Evolutionary conservation across 2,329 filamentous ascomycete species (phyloP).

Genomic region (Colletotrichum sidae): DNA sequence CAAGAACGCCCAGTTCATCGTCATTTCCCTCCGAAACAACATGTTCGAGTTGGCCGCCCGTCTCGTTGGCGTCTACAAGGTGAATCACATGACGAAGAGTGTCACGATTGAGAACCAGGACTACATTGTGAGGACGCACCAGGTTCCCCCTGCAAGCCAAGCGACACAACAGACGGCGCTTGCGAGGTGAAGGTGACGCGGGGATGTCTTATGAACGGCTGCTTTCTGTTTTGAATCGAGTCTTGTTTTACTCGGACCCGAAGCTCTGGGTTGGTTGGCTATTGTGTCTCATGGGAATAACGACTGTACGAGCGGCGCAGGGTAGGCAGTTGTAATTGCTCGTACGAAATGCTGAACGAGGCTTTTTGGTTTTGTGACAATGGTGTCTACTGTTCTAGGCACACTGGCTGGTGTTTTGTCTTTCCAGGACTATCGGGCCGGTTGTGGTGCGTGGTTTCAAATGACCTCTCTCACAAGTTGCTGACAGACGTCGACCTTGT

Average conservation of each 20-base stretch:
- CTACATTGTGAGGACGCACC: constrained; percentile 67
- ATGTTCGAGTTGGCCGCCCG: constrained; percentile 99
- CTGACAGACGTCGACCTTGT: no score
- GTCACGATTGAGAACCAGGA: constrained; percentile 89
- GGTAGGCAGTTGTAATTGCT: constrained; percentile 32
- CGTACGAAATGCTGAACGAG: constrained; percentile 11
- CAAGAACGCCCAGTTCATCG: constrained; percentile 99
- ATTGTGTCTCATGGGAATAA: constrained; percentile 35
- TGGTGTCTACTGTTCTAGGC: no score
- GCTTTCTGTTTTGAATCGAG: constrained; percentile 9
- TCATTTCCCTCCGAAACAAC: constrained; percentile 97
- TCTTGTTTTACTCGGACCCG: not conserved
- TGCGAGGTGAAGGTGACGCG: constrained; percentile 24
- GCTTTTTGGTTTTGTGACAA: constrained; percentile 1
- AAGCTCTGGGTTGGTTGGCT: constrained; percentile 2
- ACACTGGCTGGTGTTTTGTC: no score
- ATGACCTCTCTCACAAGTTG: no score
- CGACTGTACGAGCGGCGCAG: constrained; percentile 37
- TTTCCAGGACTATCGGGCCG: no score
- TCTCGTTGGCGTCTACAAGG: constrained; percentile 98
- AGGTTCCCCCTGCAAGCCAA: constrained; percentile 46
- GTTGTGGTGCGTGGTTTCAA: no score
- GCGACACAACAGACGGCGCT: constrained; percentile 32
- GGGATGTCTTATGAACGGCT: constrained; percentile 36
- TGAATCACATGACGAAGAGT: constrained; percentile 98